Conservation (phyloP, 2,329 filamentous ascomycete species). For the Clonostachys rosea region DNA sequence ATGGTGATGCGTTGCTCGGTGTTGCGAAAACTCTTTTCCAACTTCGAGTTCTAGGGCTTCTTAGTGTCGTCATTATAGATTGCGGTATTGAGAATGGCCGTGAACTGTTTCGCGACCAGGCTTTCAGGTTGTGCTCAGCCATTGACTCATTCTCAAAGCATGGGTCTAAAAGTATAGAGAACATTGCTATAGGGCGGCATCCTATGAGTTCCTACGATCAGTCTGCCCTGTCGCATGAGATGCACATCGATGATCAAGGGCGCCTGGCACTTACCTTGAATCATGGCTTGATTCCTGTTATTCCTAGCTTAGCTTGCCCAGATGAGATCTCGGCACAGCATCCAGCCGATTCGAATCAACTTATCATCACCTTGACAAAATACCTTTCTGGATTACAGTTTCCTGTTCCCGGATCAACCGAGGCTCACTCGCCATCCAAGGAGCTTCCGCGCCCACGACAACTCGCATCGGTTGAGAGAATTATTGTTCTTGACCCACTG, state of each 20-base stretch:
- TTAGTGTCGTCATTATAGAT: constrained; percentile 80
- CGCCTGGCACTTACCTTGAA: constrained; percentile 22
- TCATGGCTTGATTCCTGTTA: constrained; percentile 27
- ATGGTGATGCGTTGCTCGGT: constrained; percentile 65
- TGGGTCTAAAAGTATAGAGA: constrained; percentile 64
- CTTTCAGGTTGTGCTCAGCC: constrained; percentile 67
- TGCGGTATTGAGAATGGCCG: constrained; percentile 41
- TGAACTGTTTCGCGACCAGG: constrained; percentile 53
- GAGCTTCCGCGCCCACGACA: constrained; percentile 34
- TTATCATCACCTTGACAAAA: constrained; percentile 71
- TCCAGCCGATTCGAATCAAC: constrained; percentile 47
- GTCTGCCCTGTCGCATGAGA: constrained; percentile 12
- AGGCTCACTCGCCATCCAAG: not conserved
- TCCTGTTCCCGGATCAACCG: not conserved
- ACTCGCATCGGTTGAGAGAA: constrained; percentile 67
- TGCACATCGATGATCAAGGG: constrained; percentile 21
- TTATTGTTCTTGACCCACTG: constrained; percentile 83
- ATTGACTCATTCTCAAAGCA: constrained; percentile 66
- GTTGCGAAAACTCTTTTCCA: constrained; percentile 82
- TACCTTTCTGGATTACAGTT: constrained; percentile 68
- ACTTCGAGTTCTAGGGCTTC: constrained; percentile 74
- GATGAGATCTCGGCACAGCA: constrained; percentile 30
- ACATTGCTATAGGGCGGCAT: constrained; percentile 14
- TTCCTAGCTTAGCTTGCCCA: constrained; percentile 33
- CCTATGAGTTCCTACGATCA: constrained; percentile 1